These are phyloP conservation scores for Paecilomyces dactylethromorphus DNA, from an alignment of 2,329 filamentous ascomycete genomes.

Conservation along the genomic window DNA sequence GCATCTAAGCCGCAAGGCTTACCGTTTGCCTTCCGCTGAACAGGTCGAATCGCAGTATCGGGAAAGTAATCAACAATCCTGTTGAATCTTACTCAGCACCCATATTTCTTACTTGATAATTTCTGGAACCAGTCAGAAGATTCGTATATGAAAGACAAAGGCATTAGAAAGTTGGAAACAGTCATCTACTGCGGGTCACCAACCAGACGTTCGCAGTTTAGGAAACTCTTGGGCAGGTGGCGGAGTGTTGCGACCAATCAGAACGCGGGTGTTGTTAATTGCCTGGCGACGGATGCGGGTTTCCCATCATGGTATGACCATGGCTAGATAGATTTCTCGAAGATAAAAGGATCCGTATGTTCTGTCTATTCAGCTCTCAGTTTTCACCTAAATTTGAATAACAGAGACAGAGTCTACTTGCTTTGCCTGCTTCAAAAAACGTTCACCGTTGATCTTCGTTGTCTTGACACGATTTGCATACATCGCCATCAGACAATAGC, in stretches of 20 bases:
- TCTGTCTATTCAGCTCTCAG: not conserved
- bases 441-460: not conserved
- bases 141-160: not conserved
- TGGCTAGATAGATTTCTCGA: not conserved
- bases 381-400: not conserved
- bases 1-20: not conserved
- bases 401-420: not conserved
- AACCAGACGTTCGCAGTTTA: conserved; percentile 7
- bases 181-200: conserved; percentile 4
- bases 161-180: not conserved
- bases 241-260: conserved; percentile 15
- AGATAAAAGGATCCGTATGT: not conserved
- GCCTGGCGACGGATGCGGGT: conserved; percentile 8
- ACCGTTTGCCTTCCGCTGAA: not conserved
- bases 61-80: not conserved
- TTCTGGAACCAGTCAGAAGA: not conserved
- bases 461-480: not conserved
- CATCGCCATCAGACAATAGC: not conserved
- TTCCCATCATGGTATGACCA: conserved; percentile 12
- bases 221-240: not conserved
- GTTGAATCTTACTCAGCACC: not conserved
- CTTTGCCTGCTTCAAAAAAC: not conserved
- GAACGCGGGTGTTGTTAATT: conserved; percentile 19
- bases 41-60: not conserved
- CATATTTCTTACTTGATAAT: conserved; percentile 2